Evolutionary conservation across 345 rosid genomes (phyloP).

Genomic region (Camelina neglecta): DNA sequence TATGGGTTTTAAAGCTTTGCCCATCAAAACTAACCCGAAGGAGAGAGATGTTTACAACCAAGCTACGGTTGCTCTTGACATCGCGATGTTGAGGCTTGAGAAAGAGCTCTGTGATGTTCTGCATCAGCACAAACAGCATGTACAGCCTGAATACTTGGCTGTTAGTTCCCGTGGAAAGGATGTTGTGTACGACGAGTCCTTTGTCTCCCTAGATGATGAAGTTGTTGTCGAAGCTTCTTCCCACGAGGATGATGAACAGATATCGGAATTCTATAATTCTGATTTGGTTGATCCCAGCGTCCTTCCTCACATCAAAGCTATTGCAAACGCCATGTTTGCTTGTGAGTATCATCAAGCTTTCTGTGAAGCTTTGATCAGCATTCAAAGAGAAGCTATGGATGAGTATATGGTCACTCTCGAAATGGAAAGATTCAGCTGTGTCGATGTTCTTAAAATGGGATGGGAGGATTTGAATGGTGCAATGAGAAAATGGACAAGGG

Average conservation of each 20-base stretch:
- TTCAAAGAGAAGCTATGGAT: slow-evolving; percentile 59
- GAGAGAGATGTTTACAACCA: slow-evolving; percentile 55
- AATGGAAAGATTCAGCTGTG: slow-evolving; percentile 60
- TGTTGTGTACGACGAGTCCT: slow-evolving; percentile 60
- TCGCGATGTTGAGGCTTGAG: slow-evolving; percentile 80
- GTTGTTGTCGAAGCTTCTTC: slow-evolving; percentile 40
- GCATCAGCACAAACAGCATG: slow-evolving; percentile 46
- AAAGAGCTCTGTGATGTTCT: slow-evolving; percentile 70
- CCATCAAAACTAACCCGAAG: slow-evolving; percentile 42
- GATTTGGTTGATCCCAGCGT: slow-evolving; percentile 59
- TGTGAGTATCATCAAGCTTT: slow-evolving; percentile 60
- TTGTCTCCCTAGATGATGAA: slow-evolving; percentile 62
- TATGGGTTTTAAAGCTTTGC: slow-evolving; percentile 42
- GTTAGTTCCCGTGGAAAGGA: slow-evolving; percentile 50
- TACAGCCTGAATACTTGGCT: slow-evolving; percentile 49
- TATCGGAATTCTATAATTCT: slow-evolving; percentile 39
- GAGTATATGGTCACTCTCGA: slow-evolving; percentile 59
- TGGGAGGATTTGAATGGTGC: slow-evolving; percentile 56
- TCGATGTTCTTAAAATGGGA: slow-evolving; percentile 59
- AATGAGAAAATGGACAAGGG: slow-evolving; percentile 75
- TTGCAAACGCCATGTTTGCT: slow-evolving; percentile 72
- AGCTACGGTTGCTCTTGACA: slow-evolving; percentile 56
- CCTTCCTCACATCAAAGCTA: slow-evolving; percentile 62
- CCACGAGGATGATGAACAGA: slow-evolving; percentile 33
- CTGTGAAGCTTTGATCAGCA: slow-evolving; percentile 53